Evolutionary conservation across 805 yeast species (phyloP).

Genomic region (Hyphopichia homilentoma): DNA sequence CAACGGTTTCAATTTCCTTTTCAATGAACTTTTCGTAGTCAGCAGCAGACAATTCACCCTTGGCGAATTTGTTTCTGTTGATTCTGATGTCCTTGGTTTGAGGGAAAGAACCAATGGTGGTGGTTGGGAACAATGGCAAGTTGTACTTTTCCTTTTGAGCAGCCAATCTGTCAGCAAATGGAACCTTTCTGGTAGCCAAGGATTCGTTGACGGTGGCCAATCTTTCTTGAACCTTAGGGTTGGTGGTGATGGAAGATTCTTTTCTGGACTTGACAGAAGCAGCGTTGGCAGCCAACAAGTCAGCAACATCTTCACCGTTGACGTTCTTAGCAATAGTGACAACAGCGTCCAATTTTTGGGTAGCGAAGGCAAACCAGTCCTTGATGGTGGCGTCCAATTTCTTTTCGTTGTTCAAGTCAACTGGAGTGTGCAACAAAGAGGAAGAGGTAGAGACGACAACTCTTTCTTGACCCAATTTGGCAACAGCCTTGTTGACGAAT

Average conservation of each 20-base stretch:
- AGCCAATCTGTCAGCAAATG: constrained; percentile 82
- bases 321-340: constrained; percentile 85
- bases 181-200: constrained; percentile 76
- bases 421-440: constrained; percentile 97
- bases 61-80: constrained; percentile 96
- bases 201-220: constrained; percentile 72
- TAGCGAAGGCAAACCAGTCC: constrained; percentile 98
- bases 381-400: constrained; percentile 88
- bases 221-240: constrained; percentile 85
- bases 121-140: constrained; percentile 98
- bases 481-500: constrained; percentile 77
- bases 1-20: constrained; percentile 91
- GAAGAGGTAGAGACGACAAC: constrained; percentile 93
- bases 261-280: constrained; percentile 80
- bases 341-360: constrained; percentile 92
- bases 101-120: constrained; percentile 99
- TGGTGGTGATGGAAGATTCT: constrained; percentile 85
- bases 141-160: constrained; percentile 85
- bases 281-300: constrained; percentile 80
- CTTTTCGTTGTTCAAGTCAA: constrained; percentile 87
- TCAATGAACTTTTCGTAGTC: constrained; percentile 96
- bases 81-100: constrained; percentile 99
- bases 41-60: constrained; percentile 93
- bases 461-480: constrained; percentile 79
- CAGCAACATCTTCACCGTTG: constrained; percentile 76